These are phyloP conservation scores for Entomortierella lignicola DNA, from an alignment of 192 early-diverging fungal species.

Conservation along the genomic window DNA sequence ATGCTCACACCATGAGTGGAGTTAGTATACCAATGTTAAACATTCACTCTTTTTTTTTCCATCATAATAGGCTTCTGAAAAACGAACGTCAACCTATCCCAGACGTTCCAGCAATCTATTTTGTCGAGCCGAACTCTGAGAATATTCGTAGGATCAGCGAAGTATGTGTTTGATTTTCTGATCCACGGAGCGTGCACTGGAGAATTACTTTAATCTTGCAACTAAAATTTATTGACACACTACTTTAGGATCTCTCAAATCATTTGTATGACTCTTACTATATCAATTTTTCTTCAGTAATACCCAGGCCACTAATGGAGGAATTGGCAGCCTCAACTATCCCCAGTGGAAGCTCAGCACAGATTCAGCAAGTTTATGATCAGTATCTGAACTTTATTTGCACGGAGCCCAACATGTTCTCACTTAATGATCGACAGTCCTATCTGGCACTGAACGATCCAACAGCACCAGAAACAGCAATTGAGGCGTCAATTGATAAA, in stretches of 20 bases:
- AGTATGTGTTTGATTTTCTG: slow-evolving; percentile 58
- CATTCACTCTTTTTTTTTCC: background rate
- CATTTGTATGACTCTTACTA: slow-evolving; percentile 96
- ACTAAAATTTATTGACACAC: background rate
- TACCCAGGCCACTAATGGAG: slow-evolving; percentile 91
- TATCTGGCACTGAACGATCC: slow-evolving; percentile 90
- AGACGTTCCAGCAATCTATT: slow-evolving; percentile 98
- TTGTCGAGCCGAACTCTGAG: slow-evolving; percentile 90
- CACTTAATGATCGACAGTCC: slow-evolving; percentile 83
- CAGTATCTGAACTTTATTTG: slow-evolving; percentile 97
- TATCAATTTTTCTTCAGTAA: slow-evolving; percentile 91
- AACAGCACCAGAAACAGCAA: slow-evolving; percentile 79
- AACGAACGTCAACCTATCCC: slow-evolving; percentile 89
- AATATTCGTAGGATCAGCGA: slow-evolving; percentile 85
- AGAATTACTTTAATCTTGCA: too few relatives aligned
- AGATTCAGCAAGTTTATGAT: slow-evolving; percentile 95
- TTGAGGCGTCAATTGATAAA: slow-evolving; percentile 82
- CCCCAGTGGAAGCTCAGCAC: slow-evolving; percentile 74
- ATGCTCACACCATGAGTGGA: too few relatives aligned
- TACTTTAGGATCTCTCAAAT: slow-evolving; percentile 82
- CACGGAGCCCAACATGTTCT: slow-evolving; percentile 93
- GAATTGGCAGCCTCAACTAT: slow-evolving; percentile 92
- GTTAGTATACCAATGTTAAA: too few relatives aligned
- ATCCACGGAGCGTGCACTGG: background rate
- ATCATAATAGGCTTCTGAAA: slow-evolving; percentile 73